Base-by-base conservation (phyloP, 495 filamentous ascomycete genomes). In the Neurospora cerealis region DNA sequence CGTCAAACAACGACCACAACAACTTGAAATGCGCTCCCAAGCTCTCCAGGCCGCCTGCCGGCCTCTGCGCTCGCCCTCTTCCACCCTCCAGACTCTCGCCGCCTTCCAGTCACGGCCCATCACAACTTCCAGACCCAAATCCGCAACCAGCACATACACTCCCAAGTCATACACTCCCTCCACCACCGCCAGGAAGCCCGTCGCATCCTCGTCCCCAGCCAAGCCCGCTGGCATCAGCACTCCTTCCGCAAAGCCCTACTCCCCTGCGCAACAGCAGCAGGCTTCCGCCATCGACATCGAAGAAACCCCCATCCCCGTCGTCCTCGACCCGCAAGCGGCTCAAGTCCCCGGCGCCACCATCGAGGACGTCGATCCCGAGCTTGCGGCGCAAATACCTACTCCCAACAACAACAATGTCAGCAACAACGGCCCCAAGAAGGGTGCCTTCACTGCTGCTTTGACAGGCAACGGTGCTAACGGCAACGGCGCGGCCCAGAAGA, bases 401-500 rank as follows among this genome's bases (percentile, higher is more conserved):
- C 44, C 77, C 44, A 46, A 8, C 24, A 34, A 41, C 42, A 15
- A 8, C 19, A 32, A 21, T 11, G 6, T 7, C 40, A 42, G 11
- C 41, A 42, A 17, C 41, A 42, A 19, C 15, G 41, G 41, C 6
- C 5, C 41, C 5, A 42, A 42, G 41, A 42, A 42, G 41, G 41
- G 41, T 38, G 40, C 73, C 69, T 75, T 77, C 66, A 72, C 76
- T 11, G 28, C 78, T 9, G 73, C 78, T 70, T 15, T 79, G 70
- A 66, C 73, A 73, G 10, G 75, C 78, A 46, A 74, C 77, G 39
- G 75, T 76, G 72, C 74, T 78, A 69, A 71, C 77, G 32, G 38
- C 17, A 46, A 87, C 40, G 84, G 90, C 66, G 81, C 82, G 24
- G 87, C 87, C 4, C 80, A 86, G 39, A 73, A 76, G 34, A 84